A percentile compares a stretch with the other conserved stretches of the same genome.
phyloP scores from a whole-genome alignment of 1,284 basidiomycete genomes.

The Earliella scabrosa region DNA sequence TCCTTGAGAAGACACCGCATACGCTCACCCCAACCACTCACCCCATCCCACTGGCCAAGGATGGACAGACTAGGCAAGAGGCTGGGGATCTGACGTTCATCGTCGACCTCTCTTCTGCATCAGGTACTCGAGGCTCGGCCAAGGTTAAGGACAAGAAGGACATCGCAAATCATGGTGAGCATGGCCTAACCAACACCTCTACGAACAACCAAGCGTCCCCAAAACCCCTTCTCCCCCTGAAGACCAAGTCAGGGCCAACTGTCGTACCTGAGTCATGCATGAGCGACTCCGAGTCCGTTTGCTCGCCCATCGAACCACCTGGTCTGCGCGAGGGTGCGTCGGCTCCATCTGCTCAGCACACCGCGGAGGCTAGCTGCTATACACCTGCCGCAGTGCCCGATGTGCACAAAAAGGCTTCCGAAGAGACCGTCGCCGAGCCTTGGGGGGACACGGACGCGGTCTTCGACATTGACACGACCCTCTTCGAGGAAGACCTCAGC shows the following conservation, averaged over 20 bases:
- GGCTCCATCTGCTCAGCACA: too few relatives aligned
- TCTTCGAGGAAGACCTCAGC: not conserved
- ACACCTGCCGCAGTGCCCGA: too few relatives aligned
- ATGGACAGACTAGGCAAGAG: too few relatives aligned
- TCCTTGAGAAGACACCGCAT: too few relatives aligned
- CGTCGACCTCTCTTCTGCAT: constrained; percentile 22
- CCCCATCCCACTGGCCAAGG: too few relatives aligned
- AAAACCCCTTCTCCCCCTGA: too few relatives aligned
- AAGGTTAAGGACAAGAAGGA: not conserved
- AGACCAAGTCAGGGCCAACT: too few relatives aligned
- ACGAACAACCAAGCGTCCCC: too few relatives aligned
- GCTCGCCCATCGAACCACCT: not conserved
- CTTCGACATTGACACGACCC: not conserved
- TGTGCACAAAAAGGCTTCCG: too few relatives aligned
- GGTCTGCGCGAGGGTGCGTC: not conserved
- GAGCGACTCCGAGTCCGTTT: not conserved
- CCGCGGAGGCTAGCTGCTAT: too few relatives aligned
- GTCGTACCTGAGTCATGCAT: too few relatives aligned
- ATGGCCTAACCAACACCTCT: not conserved
- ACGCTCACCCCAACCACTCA: too few relatives aligned
- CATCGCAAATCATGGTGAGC: not conserved
- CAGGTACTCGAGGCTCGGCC: not conserved
- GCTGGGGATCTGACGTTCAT: constrained; percentile 17
- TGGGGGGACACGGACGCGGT: not conserved
- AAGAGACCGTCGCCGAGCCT: not conserved